A percentile compares a stretch with the other conserved stretches of the same genome.
phyloP scores from a whole-genome alignment of 2,329 filamentous ascomycete genomes.

The Clonostachys sp. region DNA sequence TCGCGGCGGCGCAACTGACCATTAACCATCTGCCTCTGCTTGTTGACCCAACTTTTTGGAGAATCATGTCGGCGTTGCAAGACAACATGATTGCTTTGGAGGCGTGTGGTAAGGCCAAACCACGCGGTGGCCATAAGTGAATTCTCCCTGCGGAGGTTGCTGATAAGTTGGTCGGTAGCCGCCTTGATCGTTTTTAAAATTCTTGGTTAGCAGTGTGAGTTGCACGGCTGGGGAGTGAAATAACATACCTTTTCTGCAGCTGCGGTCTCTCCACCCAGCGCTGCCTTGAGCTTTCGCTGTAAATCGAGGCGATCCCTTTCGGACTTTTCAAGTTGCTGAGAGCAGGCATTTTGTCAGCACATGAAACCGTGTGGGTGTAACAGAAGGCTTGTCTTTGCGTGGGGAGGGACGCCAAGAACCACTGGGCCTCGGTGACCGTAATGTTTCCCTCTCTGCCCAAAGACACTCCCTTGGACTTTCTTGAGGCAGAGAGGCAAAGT shows the following conservation, averaged over 20 bases:
- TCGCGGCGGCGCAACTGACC: slow-evolving; percentile 41
- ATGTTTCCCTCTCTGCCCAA: too few relatives aligned
- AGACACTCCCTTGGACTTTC: too few relatives aligned
- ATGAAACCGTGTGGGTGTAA: too few relatives aligned
- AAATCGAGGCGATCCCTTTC: slow-evolving; percentile 53
- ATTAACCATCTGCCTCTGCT: slow-evolving; percentile 71
- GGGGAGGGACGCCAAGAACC: too few relatives aligned
- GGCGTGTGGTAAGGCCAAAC: slow-evolving; percentile 74
- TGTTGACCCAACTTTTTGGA: slow-evolving; percentile 79
- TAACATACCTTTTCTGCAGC: slow-evolving; percentile 36
- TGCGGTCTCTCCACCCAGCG: slow-evolving; percentile 41
- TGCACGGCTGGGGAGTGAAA: not conserved
- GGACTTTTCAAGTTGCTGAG: slow-evolving; percentile 53
- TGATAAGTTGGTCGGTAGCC: slow-evolving; percentile 50
- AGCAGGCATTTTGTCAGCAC: too few relatives aligned
- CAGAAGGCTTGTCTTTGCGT: too few relatives aligned
- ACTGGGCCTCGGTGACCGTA: too few relatives aligned
- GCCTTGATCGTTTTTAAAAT: slow-evolving; percentile 25
- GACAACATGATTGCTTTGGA: slow-evolving; percentile 81
- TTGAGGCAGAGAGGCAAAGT: too few relatives aligned
- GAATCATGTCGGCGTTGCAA: slow-evolving; percentile 70
- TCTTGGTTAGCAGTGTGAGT: not conserved
- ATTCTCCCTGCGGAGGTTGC: slow-evolving; percentile 73
- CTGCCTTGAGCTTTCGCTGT: slow-evolving; percentile 48
- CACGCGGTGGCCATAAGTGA: slow-evolving; percentile 76